phyloP scores from a whole-genome alignment of 208 protist genomes.

The Trypanosoma conorhini region DNA sequence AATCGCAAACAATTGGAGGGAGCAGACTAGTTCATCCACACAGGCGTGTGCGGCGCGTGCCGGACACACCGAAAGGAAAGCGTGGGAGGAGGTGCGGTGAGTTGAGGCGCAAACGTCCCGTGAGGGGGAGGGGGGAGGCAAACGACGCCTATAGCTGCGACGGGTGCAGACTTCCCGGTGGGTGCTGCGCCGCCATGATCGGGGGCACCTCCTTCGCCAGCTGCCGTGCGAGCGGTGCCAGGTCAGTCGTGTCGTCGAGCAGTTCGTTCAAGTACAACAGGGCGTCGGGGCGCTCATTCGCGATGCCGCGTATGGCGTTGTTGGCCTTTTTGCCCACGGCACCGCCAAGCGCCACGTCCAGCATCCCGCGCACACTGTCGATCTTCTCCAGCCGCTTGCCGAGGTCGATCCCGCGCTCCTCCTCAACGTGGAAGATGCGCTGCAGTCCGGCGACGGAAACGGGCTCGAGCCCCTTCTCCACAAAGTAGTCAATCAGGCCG shows the following conservation, averaged over 20 bases:
- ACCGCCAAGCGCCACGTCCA: constrained; percentile 82
- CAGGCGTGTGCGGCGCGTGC: neutral
- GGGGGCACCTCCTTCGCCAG: constrained; percentile 71
- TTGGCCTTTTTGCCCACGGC: constrained; percentile 70
- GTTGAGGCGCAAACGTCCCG: neutral
- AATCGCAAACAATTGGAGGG: constrained; percentile 1
- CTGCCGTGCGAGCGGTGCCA: constrained; percentile 60
- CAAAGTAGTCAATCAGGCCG: constrained; percentile 82
- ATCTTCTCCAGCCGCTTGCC: constrained; percentile 86
- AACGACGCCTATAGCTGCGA: constrained; percentile 43
- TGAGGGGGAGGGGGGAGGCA: neutral
- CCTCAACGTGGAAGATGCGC: constrained; percentile 83
- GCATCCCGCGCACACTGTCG: constrained; percentile 73
- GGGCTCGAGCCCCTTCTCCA: constrained; percentile 72
- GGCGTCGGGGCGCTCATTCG: constrained; percentile 58
- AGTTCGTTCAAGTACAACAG: constrained; percentile 87
- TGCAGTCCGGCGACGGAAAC: constrained; percentile 81
- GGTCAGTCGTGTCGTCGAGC: constrained; percentile 86
- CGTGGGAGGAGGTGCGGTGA: neutral
- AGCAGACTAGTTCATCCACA: constrained; percentile 19
- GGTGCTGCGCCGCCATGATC: constrained; percentile 62
- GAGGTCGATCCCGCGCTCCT: constrained; percentile 77
- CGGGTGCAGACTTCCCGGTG: constrained; percentile 58
- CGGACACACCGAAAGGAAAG: neutral
- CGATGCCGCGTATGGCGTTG: constrained; percentile 70